A percentile compares a stretch with the other conserved stretches of the same genome.
phyloP scores from a whole-genome alignment of 768 basidiomycete species.

The Inosperma sp. region DNA sequence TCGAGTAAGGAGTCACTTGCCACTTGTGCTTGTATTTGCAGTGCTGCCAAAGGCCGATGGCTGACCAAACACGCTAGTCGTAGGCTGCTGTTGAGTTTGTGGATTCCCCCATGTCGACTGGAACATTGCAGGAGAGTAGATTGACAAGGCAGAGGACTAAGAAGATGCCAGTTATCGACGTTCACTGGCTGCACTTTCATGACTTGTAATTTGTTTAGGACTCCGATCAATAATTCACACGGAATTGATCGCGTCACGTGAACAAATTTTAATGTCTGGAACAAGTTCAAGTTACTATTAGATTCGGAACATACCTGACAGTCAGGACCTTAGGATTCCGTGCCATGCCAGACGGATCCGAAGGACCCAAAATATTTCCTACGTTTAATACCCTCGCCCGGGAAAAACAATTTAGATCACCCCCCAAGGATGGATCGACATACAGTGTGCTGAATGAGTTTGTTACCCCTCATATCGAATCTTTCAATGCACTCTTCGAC shows the following conservation, averaged over 20 bases:
- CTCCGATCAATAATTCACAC: constrained; percentile 30
- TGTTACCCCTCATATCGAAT: constrained; percentile 89
- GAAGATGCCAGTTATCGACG: constrained; percentile 18
- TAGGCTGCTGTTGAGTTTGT: constrained; percentile 53
- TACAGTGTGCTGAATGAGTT: constrained; percentile 88
- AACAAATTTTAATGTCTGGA: constrained; percentile 25
- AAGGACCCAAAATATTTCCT: constrained; percentile 34
- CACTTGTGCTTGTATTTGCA: constrained; percentile 25
- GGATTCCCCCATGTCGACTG: constrained; percentile 68
- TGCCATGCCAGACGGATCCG: constrained; percentile 51
- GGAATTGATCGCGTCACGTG: constrained; percentile 28
- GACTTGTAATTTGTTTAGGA: constrained; percentile 29
- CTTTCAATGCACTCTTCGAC: constrained; percentile 95
- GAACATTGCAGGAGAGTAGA: constrained; percentile 51
- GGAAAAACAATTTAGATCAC: constrained; percentile 74
- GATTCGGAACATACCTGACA: neutral
- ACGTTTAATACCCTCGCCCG: constrained; percentile 82
- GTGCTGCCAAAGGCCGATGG: constrained; percentile 51
- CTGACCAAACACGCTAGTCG: constrained; percentile 63
- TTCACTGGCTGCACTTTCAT: neutral
- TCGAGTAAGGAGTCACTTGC: neutral
- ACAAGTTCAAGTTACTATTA: constrained; percentile 7
- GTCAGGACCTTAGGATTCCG: constrained; percentile 12
- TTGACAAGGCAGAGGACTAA: constrained; percentile 10
- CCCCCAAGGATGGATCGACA: constrained; percentile 61